Conservation (phyloP, 768 basidiomycete species). For the Phylloporus sp. region DNA sequence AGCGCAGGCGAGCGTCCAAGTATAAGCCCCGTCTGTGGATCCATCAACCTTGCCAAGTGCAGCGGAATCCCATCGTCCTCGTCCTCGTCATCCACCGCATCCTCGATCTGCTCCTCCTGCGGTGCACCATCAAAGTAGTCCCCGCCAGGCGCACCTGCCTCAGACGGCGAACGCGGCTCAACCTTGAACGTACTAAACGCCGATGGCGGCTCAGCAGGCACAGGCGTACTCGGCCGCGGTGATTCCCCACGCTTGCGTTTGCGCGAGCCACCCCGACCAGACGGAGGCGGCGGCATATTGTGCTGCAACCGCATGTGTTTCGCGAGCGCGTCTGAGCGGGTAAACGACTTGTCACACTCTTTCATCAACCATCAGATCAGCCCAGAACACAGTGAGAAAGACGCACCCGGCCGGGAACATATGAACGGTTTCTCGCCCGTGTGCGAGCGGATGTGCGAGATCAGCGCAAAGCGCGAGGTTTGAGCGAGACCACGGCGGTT, state of each 20-base stretch:
- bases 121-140: constrained; percentile 32
- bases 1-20: constrained; percentile 65
- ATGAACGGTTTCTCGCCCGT: constrained; percentile 94
- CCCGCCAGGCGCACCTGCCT: constrained; percentile 27
- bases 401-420: constrained; percentile 73
- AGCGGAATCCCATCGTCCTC: constrained; percentile 50
- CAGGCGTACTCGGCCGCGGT: constrained; percentile 18
- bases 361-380: no score
- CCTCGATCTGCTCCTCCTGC: constrained; percentile 19
- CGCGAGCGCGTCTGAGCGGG: constrained; percentile 87
- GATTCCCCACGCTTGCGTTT: constrained; percentile 62
- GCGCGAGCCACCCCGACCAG: constrained; percentile 65
- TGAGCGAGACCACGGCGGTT: constrained; percentile 76
- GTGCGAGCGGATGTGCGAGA: constrained; percentile 88
- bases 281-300: constrained; percentile 68
- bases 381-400: background rate
- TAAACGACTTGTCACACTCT: constrained; percentile 97
- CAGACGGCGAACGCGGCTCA: constrained; percentile 47
- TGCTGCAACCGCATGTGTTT: constrained; percentile 92
- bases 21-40: constrained; percentile 59
- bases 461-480: constrained; percentile 84
- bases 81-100: constrained; percentile 27
- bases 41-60: constrained; percentile 47
- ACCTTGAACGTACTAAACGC: constrained; percentile 64
- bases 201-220: constrained; percentile 23